These are phyloP conservation scores for Stachybotrys chartarum DNA, from an alignment of 2,329 filamentous ascomycete genomes.

Conservation along the genomic window DNA sequence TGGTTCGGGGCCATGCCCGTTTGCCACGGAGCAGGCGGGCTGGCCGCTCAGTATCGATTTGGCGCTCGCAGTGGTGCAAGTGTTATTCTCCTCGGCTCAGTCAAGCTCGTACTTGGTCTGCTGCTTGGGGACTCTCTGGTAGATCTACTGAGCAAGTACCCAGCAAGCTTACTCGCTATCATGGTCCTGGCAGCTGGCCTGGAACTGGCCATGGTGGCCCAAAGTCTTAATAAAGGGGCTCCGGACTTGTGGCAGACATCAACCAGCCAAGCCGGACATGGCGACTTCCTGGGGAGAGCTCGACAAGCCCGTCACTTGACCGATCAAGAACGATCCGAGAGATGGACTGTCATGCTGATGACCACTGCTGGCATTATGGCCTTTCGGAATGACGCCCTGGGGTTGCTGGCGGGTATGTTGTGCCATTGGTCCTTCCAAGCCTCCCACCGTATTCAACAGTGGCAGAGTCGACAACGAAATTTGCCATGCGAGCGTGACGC, in stretches of 20 bases:
- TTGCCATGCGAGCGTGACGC: conserved; percentile 19
- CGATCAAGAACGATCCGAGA: conserved; percentile 62
- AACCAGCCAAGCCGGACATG: conserved; percentile 28
- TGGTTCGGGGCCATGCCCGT: conserved; percentile 96
- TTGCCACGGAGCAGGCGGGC: conserved; percentile 85
- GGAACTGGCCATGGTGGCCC: conserved; percentile 79
- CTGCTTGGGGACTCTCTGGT: conserved; percentile 70
- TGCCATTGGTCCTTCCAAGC: conserved; percentile 64
- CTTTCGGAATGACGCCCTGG: conserved; percentile 84
- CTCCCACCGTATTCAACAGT: conserved; percentile 24
- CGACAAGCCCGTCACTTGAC: conserved; percentile 46
- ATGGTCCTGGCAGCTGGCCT: conserved; percentile 88
- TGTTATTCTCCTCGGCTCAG: conserved; percentile 67
- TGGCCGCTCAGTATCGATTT: conserved; percentile 87
- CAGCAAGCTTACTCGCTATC: conserved; percentile 69
- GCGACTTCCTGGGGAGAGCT: conserved; percentile 16
- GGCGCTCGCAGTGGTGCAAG: conserved; percentile 83
- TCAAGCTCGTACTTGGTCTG: conserved; percentile 72
- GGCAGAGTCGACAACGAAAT: conserved; percentile 17
- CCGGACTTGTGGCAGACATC: conserved; percentile 53
- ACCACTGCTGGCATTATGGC: conserved; percentile 77
- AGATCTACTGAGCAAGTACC: conserved; percentile 63
- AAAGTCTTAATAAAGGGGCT: conserved; percentile 70
- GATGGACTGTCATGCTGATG: conserved; percentile 86
- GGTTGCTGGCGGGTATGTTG: conserved; percentile 74